Conservation (phyloP, 202 grass and related monocot species). For the Eragrostis tef region DNA sequence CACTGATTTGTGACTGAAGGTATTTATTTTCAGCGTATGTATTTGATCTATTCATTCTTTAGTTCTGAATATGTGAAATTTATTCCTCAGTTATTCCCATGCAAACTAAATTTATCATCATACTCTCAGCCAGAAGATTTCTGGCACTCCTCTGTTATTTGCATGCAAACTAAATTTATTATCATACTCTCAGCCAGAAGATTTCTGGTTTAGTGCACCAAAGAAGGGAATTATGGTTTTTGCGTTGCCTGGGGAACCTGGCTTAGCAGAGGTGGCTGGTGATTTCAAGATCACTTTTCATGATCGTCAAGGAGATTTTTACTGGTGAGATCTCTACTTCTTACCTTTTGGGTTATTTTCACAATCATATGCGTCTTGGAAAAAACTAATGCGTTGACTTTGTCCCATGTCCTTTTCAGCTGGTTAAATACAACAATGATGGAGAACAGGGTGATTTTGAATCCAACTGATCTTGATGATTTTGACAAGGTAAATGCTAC, state of each 20-base stretch:
- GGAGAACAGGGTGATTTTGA: slow-evolving; percentile 90
- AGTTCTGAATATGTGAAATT: slow-evolving; percentile 7
- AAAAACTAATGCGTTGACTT: slow-evolving; percentile 15
- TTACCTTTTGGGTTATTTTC: slow-evolving; percentile 27
- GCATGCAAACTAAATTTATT: slow-evolving; percentile 43
- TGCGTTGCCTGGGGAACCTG: slow-evolving; percentile 91
- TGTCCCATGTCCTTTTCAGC: slow-evolving; percentile 52
- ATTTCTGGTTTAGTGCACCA: slow-evolving; percentile 99
- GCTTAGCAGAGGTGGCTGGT: slow-evolving; percentile 81
- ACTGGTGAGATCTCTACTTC: slow-evolving; percentile 64
- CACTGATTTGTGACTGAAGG: background rate
- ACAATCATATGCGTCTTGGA: background rate
- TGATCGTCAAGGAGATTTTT: slow-evolving; percentile 95
- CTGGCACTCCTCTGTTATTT: slow-evolving; percentile 50
- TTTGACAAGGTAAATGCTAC: slow-evolving; percentile 78
- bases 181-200: slow-evolving; percentile 87
- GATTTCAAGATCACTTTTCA: slow-evolving; percentile 99
- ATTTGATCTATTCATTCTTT: slow-evolving; percentile 26
- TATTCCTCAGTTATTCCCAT: slow-evolving; percentile 20
- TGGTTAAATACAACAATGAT: slow-evolving; percentile 99
- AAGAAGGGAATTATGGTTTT: slow-evolving; percentile 99
- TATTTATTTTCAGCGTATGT: background rate
- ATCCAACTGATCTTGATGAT: slow-evolving; percentile 83
- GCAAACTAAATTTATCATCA: slow-evolving; percentile 48
- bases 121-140: slow-evolving; percentile 97